Evolutionary conservation across 768 basidiomycete species (phyloP).

Genomic region (Boletus speciosus): DNA sequence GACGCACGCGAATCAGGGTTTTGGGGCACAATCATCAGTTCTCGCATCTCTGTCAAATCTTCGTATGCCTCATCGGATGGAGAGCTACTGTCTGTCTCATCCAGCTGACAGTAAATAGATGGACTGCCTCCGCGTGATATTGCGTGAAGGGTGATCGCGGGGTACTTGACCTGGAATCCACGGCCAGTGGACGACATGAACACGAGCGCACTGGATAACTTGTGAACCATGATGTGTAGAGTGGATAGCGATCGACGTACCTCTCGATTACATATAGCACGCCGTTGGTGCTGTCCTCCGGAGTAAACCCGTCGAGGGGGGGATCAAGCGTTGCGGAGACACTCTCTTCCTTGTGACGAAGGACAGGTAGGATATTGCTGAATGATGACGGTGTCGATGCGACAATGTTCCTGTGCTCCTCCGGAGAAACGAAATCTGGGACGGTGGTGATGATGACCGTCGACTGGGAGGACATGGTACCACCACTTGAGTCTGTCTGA

Average conservation of each 20-base stretch:
- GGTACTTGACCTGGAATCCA: constrained; percentile 86
- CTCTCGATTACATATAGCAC: constrained; percentile 84
- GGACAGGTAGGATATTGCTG: constrained; percentile 76
- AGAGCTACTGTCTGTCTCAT: constrained; percentile 49
- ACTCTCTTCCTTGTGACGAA: constrained; percentile 69
- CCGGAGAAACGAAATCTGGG: constrained; percentile 49
- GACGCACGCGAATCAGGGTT: constrained; percentile 56
- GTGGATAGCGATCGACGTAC: constrained; percentile 37
- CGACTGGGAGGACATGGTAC: constrained; percentile 13
- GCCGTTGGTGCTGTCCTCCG: constrained; percentile 53
- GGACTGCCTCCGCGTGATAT: constrained; percentile 66
- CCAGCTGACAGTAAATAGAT: constrained; percentile 91
- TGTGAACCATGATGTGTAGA: constrained; percentile 3
- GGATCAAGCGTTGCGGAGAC: constrained; percentile 73
- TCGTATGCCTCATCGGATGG: constrained; percentile 34
- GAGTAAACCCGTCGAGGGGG: constrained; percentile 54
- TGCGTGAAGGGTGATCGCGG: constrained; percentile 90
- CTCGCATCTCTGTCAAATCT: constrained; percentile 60
- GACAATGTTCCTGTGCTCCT: constrained; percentile 65
- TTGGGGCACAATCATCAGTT: constrained; percentile 73
- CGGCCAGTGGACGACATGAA: constrained; percentile 69
- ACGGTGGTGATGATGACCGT: constrained; percentile 36
- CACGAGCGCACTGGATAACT: constrained; percentile 55
- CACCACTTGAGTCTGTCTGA: background rate
- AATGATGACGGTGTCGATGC: constrained; percentile 86